Evolutionary conservation across 1,284 basidiomycete species (phyloP).

Genomic region (Cystobasidium sp.): DNA sequence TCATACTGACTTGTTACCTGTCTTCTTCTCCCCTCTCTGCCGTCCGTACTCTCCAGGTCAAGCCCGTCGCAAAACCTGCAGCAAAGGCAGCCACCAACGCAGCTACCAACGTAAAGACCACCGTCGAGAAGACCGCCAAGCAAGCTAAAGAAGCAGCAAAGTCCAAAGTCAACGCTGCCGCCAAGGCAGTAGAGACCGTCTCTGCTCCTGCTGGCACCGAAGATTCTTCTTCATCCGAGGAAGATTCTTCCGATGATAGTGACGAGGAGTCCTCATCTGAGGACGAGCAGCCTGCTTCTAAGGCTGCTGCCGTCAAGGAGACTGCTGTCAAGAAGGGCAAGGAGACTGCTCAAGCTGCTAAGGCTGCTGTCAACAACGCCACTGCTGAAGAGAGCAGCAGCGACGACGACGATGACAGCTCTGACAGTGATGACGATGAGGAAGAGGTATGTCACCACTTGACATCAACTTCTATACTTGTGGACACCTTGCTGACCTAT

Average conservation of each 20-base stretch:
- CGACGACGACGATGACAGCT: constrained; percentile 57
- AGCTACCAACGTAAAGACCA: constrained; percentile 35
- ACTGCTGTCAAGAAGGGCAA: constrained; percentile 43
- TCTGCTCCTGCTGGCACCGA: not conserved
- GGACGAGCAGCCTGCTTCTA: constrained; percentile 52
- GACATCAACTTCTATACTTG: too few species aligned
- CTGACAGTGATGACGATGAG: constrained; percentile 55
- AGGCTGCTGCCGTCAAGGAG: constrained; percentile 44
- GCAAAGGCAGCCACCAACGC: constrained; percentile 40
- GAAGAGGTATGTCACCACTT: too few species aligned
- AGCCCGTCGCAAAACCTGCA: constrained; percentile 42
- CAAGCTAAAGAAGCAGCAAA: constrained; percentile 29
- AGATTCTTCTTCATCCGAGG: constrained; percentile 49
- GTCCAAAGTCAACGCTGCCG: constrained; percentile 15
- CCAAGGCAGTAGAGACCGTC: constrained; percentile 21
- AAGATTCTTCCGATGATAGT: constrained; percentile 53
- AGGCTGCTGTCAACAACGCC: constrained; percentile 54
- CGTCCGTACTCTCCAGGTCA: constrained; percentile 25
- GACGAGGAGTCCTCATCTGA: constrained; percentile 52
- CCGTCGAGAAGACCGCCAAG: constrained; percentile 37
- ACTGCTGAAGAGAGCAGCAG: constrained; percentile 55
- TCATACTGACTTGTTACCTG: not conserved
- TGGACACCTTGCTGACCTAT: not conserved
- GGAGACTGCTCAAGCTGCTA: constrained; percentile 51
- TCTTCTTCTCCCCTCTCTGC: constrained; percentile 1